Evolutionary conservation across 2,329 filamentous ascomycete species (phyloP), one percentile per base, ranked within the genome.

Genomic region (Myriangium duriaei): DNA sequence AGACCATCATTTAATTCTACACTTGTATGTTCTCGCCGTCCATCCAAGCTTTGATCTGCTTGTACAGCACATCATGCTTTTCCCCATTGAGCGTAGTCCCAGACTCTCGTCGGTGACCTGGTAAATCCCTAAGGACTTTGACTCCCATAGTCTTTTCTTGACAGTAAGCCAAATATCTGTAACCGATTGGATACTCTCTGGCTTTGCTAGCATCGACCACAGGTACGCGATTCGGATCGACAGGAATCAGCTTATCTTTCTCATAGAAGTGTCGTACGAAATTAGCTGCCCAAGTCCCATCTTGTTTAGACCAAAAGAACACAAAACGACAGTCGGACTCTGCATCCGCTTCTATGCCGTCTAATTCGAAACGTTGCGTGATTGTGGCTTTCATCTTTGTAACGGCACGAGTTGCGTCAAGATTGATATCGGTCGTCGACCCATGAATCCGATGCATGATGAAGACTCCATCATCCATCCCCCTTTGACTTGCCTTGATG

Each of bases 351-450:
- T 65, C 63, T 11, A 46, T 50, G 0, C 53, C 59, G 13, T 63
- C 58, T 2, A 67, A 48, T 1, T 48, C 45, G 41, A 69, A 68
- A 3, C 66, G 57, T 42, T 69, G 66, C 0, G 66, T 68, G 40
- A 68, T 68, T 3, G 60, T 68, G 0, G 65, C 64, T 44, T 69
- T 69, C 58, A 69, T 60, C 49, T 69, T 69, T 6, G 62, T 66
- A 0, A 68, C 34, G 14, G 34, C 34, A 11, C 21, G 5, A 1
- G 41, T 53, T 1, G 43, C 61, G n/a, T 58, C 53, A 0, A 49
- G 38, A 4, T 57, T 59, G 42, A 68, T 62, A 35, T 68, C 63
- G 1, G 56, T 64, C 1, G 56, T 63, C 2, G 51, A 46, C 5
- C 65, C 64, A 30, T 67, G 61, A 41, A 56, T 54, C 1, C 61